Evolutionary conservation across 257 asterid genomes (phyloP), one percentile per base, ranked within the genome.

Genomic region (Petunia axillaris): DNA sequence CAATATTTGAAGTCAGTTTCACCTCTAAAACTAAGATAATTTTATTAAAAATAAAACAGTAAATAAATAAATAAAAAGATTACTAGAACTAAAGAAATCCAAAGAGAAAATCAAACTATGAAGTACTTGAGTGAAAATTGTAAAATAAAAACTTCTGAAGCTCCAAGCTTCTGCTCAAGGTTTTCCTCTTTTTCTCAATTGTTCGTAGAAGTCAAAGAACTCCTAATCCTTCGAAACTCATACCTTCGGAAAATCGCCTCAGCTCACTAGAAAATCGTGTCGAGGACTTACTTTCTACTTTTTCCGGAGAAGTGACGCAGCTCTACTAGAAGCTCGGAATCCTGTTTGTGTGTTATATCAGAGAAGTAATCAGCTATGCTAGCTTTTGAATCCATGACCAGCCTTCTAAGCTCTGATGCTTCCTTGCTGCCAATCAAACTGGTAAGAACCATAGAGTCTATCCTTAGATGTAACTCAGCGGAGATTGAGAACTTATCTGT

Each of bases 401-500:
- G 85, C 83, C 89, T 89, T 87, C 98, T 91, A 81, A 92, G 83
- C 58, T 85, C 91, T 79, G 84, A 87, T 83, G 98, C 97, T 89
- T 93, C 97, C 11, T 57, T 65, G 85, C 89, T 84, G 78, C 86
- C 89, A 85, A 92, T 84, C 78, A 85, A 70, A 63, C 94, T 92
- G 82, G 85, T 86, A 80, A 93, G 92, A 83, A 93, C 93, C 93
- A 93, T 85, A 15, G 97, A 85, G 84, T 93, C 96, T 80, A 93
- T 88, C 87, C 94, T 89, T 79, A 92, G 94, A 75, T 92, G 94
- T 88, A 93, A 78, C 85, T 87, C 91, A 2, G 97, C 84, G 83
- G 88, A 84, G 84, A 88, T 80, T 50, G 89, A 78, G 10, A 86
- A 79, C 75, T 79, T 89, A 83, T 90, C 96, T 92, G 90, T 67